phyloP scores from a whole-genome alignment of 768 basidiomycete species.

The Filobasidium floriforme region DNA sequence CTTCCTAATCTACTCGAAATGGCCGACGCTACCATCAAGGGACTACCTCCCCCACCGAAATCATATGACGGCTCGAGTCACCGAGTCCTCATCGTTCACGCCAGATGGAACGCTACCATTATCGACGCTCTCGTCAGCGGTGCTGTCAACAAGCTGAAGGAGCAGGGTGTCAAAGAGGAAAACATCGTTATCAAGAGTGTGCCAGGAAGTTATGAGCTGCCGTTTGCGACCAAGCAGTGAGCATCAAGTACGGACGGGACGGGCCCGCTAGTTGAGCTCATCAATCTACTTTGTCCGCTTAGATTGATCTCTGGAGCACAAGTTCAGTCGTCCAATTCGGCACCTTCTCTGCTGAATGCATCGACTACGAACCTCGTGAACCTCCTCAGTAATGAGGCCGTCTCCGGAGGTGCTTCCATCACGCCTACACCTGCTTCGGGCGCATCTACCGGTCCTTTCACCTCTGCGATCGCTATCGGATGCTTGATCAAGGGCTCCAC shows the following conservation, averaged over 20 bases:
- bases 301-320: conserved; percentile 86
- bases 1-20: conserved; percentile 30
- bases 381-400: conserved; percentile 53
- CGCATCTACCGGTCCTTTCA: conserved; percentile 56
- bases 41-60: conserved; percentile 56
- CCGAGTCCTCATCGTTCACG: conserved; percentile 87
- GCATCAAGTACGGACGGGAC: conserved; percentile 34
- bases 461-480: conserved; percentile 94
- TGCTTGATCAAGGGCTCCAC: conserved; percentile 96
- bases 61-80: conserved; percentile 70
- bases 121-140: conserved; percentile 79
- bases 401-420: conserved; percentile 40
- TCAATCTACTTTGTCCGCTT: background rate
- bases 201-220: conserved; percentile 91
- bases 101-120: conserved; percentile 86
- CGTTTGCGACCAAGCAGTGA: conserved; percentile 73
- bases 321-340: conserved; percentile 66
- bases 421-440: conserved; percentile 40
- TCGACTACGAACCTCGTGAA: conserved; percentile 46
- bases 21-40: conserved; percentile 62
- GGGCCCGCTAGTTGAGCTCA: background rate
- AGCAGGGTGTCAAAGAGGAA: conserved; percentile 73
- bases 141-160: conserved; percentile 68
- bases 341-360: conserved; percentile 69
- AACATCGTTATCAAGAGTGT: conserved; percentile 89